A percentile compares a stretch with the other conserved stretches of the same genome.
These are phyloP conservation scores for Copromyces sp. DNA, from an alignment of 495 filamentous ascomycete species.

Conservation along the genomic window DNA sequence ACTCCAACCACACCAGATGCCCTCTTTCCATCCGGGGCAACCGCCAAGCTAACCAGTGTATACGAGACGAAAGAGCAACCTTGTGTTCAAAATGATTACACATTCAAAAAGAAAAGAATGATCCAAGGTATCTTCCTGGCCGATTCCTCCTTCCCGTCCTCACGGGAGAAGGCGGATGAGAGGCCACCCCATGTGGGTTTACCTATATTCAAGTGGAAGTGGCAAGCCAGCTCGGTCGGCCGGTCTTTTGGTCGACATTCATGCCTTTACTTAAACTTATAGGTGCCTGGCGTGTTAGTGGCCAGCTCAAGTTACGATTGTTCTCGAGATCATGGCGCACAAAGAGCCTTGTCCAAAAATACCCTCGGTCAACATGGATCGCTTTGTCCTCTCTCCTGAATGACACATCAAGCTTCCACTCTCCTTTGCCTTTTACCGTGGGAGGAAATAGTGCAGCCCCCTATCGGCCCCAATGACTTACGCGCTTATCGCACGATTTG, in stretches of 20 bases:
- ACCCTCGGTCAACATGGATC: background rate
- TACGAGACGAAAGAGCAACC: background rate
- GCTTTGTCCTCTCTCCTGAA: background rate
- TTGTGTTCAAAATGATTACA: background rate
- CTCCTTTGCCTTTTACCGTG: background rate
- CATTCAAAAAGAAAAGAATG: slow-evolving; percentile 5
- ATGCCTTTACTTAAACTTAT: background rate
- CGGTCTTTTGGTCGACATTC: background rate
- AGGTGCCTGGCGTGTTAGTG: background rate
- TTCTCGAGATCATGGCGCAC: background rate
- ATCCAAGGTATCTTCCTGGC: slow-evolving; percentile 2
- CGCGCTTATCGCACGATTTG: background rate
- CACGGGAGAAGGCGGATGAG: background rate
- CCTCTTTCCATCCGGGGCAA: background rate
- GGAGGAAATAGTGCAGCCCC: background rate
- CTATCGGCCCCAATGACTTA: background rate
- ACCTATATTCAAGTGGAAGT: background rate
- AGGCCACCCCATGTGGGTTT: background rate
- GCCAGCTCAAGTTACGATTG: background rate
- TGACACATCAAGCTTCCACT: background rate
- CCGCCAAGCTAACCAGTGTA: background rate
- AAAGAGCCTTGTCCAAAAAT: background rate
- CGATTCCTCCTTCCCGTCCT: background rate
- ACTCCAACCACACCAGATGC: background rate
- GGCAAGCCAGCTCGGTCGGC: background rate